A percentile compares a stretch with the other conserved stretches of the same genome.
Evolutionary conservation across 495 filamentous ascomycete genomes (phyloP).

Genomic region (Penicillium steckii): DNA sequence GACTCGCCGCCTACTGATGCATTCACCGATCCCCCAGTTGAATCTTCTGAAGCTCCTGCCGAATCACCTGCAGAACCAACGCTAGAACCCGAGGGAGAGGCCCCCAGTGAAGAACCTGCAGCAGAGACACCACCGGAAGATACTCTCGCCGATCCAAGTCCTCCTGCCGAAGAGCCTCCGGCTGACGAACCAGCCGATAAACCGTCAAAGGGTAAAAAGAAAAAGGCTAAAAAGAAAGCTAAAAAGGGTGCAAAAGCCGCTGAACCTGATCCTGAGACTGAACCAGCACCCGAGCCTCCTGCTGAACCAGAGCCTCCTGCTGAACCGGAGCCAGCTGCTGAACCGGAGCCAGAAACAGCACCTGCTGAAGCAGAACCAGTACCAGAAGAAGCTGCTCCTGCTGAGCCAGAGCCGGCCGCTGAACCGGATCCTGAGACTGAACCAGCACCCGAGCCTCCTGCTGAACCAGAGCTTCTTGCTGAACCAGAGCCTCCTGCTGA

Average conservation of each 20-base stretch:
- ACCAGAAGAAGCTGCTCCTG: slow-evolving; percentile 6
- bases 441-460: slow-evolving; percentile 1
- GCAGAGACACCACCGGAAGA: neutral
- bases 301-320: neutral
- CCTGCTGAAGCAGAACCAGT: slow-evolving; percentile 3
- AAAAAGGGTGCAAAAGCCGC: neutral
- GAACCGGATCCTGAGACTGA: slow-evolving; percentile 6
- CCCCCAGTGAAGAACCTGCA: neutral
- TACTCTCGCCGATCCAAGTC: neutral
- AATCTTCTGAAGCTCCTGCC: slow-evolving; percentile 5
- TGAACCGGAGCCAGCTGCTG: slow-evolving; percentile 4
- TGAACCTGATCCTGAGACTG: slow-evolving; percentile 1
- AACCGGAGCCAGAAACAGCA: slow-evolving; percentile 5
- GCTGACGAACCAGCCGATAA: slow-evolving; percentile 6
- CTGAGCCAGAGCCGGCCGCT: slow-evolving; percentile 7
- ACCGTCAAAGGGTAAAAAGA: neutral
- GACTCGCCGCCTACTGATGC: neutral
- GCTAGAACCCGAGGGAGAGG: neutral
- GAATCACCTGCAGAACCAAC: slow-evolving; percentile 7
- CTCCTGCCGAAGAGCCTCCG: slow-evolving; percentile 5
- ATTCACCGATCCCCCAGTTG: slow-evolving; percentile 1
- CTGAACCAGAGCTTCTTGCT: neutral
- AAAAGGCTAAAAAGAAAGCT: neutral
- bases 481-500: slow-evolving; percentile 5
- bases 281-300: neutral